phyloP scores from a whole-genome alignment of 495 filamentous ascomycete genomes.

The Emericellopsis terricola region DNA sequence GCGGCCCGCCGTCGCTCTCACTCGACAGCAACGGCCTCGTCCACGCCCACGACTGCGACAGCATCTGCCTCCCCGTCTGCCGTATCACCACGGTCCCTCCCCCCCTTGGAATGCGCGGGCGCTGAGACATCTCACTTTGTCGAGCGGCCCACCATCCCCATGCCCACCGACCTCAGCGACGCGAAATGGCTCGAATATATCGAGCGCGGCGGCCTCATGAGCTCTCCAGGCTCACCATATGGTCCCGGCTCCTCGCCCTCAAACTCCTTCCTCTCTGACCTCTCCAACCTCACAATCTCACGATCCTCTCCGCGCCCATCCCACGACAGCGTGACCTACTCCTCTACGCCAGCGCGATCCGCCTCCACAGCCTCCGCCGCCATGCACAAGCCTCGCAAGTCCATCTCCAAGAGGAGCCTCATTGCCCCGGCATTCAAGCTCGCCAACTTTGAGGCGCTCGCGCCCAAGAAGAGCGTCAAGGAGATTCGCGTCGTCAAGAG shows the following conservation, averaged over 20 bases:
- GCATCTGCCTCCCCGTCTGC: too few relatives aligned
- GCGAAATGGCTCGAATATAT: conserved; percentile 18
- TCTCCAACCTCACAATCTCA: conserved; percentile 15
- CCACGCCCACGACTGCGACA: too few relatives aligned
- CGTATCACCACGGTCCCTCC: too few relatives aligned
- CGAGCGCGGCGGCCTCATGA: conserved; percentile 14
- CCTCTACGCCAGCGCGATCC: conserved; percentile 3
- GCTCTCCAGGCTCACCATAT: neutral
- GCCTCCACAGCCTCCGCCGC: conserved; percentile 8
- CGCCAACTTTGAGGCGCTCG: conserved; percentile 17
- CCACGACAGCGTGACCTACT: conserved; percentile 5
- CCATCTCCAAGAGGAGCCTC: conserved; percentile 8
- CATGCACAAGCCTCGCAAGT: conserved; percentile 24
- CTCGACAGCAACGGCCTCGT: too few relatives aligned
- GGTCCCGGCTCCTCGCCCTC: conserved; percentile 4
- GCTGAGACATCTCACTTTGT: too few relatives aligned
- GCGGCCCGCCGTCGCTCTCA: too few relatives aligned
- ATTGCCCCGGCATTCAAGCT: conserved; percentile 8
- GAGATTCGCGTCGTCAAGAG: conserved; percentile 10
- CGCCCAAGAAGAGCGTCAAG: conserved; percentile 5
- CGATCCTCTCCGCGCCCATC: conserved; percentile 7
- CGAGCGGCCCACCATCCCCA: conserved; percentile 5
- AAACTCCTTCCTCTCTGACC: conserved; percentile 11
- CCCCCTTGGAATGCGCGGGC: too few relatives aligned
- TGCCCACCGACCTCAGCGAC: conserved; percentile 11